Conservation (phyloP, 2,329 filamentous ascomycete genomes). For the Diaporthe sp. region DNA sequence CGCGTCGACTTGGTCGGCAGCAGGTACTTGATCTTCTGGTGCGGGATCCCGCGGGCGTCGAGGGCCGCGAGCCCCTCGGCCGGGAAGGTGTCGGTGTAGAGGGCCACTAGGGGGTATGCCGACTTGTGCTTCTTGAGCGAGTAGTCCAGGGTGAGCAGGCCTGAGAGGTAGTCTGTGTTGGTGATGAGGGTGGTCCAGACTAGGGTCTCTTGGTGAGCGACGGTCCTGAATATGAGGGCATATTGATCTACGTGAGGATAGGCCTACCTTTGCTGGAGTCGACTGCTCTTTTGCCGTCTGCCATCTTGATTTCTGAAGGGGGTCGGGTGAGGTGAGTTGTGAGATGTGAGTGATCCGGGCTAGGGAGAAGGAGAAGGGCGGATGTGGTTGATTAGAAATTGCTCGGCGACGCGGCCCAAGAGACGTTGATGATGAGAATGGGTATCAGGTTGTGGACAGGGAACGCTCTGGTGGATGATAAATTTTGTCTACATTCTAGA, state of each 20-base stretch:
- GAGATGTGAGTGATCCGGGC: not conserved
- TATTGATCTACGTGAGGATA: conserved; percentile 80
- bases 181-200: conserved; percentile 93
- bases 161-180: conserved; percentile 84
- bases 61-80: conserved; percentile 77
- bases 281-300: conserved; percentile 49
- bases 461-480: not conserved
- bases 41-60: conserved; percentile 75
- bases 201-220: conserved; percentile 49
- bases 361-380: not conserved
- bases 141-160: conserved; percentile 84
- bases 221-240: conserved; percentile 62
- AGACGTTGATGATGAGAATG: not conserved
- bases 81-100: conserved; percentile 86
- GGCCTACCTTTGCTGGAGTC: conserved; percentile 48
- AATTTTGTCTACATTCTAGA: not conserved
- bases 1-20: conserved; percentile 71
- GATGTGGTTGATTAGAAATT: conserved; percentile 1
- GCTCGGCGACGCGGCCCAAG: not conserved
- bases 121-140: conserved; percentile 76
- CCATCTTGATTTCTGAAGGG: conserved; percentile 42
- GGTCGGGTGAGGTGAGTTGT: not conserved
- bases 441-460: not conserved
- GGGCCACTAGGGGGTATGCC: conserved; percentile 82
- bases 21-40: conserved; percentile 79